Conservation (phyloP, 164 flowering plant genomes). For the Amborella trichopoda region DNA sequence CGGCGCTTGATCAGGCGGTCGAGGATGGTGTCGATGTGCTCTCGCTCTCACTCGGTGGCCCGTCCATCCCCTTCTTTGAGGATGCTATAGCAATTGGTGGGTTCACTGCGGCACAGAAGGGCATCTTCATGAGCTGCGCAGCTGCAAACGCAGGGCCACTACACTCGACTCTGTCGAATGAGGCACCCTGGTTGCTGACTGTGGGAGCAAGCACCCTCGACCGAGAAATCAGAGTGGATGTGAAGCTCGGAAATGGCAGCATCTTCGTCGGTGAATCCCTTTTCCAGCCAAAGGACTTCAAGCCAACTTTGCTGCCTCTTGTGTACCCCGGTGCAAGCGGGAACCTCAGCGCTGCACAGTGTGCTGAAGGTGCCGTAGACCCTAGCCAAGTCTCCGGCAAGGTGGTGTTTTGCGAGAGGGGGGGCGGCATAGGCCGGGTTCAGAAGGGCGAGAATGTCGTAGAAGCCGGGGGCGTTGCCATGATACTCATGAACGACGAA, state of each 20-base stretch:
- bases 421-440: conserved; percentile 18
- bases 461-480: conserved; percentile 41
- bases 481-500: conserved; percentile 22
- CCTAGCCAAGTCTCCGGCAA: conserved; percentile 23
- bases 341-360: too few relatives aligned
- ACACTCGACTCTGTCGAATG: neutral
- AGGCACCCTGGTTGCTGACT: neutral
- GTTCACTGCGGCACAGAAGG: conserved; percentile 3
- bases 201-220: neutral
- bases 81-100: conserved; percentile 10
- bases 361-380: conserved; percentile 25
- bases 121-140: neutral
- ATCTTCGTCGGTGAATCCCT: neutral
- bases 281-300: conserved; percentile 4
- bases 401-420: conserved; percentile 39
- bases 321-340: conserved; percentile 11
- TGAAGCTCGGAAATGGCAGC: conserved; percentile 4
- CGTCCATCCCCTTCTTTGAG: neutral
- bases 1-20: conserved; percentile 36
- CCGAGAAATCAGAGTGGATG: neutral
- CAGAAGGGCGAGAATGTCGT: conserved; percentile 25
- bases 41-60: conserved; percentile 25
- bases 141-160: conserved; percentile 1
- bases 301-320: conserved; percentile 4
- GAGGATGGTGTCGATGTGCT: conserved; percentile 46